Evolutionary conservation across 2,329 filamentous ascomycete genomes (phyloP).

Genomic region (Trichoderma hamatum): DNA sequence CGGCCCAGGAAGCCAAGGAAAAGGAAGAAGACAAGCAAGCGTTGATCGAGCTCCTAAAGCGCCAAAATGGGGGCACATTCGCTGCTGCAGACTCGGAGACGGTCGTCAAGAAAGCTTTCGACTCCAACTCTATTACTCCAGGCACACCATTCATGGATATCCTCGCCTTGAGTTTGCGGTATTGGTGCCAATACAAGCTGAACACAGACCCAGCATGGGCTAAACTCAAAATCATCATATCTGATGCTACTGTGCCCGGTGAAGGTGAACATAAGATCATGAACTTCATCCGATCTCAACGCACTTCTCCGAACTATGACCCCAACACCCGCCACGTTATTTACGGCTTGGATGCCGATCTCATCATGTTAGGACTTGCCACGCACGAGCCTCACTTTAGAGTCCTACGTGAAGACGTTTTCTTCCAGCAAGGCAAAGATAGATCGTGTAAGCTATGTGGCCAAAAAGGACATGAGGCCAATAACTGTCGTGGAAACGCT

Average conservation of each 20-base stretch:
- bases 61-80: constrained; percentile 69
- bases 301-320: constrained; percentile 86
- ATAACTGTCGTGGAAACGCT: constrained; percentile 77
- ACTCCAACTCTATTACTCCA: constrained; percentile 84
- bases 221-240: constrained; percentile 96
- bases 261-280: constrained; percentile 99
- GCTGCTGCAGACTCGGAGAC: constrained; percentile 64
- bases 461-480: constrained; percentile 87
- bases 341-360: constrained; percentile 94
- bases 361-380: constrained; percentile 97
- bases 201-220: constrained; percentile 97
- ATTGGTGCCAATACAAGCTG: constrained; percentile 97
- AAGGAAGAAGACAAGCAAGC: constrained; percentile 91
- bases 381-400: constrained; percentile 98
- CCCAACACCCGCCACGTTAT: constrained; percentile 98
- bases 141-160: constrained; percentile 99
- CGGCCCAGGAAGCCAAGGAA: constrained; percentile 90
- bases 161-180: constrained; percentile 83
- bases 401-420: constrained; percentile 95
- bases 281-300: constrained; percentile 94
- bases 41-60: constrained; percentile 79
- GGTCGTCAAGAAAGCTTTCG: constrained; percentile 86
- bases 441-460: constrained; percentile 86
- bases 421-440: constrained; percentile 82
- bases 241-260: constrained; percentile 94